Evolutionary conservation across 192 early-diverging fungal genomes (phyloP).

Genomic region (Gigaspora rosea): DNA sequence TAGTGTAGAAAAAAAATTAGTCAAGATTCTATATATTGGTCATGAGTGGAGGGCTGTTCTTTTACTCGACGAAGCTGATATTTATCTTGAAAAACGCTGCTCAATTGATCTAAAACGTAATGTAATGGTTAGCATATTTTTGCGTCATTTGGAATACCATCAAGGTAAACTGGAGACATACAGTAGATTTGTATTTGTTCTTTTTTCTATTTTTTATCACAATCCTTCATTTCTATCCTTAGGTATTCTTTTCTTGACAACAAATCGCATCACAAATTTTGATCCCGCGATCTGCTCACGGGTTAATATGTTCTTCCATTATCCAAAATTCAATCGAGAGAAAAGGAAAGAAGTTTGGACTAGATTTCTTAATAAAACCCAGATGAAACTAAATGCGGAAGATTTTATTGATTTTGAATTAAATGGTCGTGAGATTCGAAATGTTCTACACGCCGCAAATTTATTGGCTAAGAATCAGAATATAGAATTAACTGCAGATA

Average conservation of each 20-base stretch:
- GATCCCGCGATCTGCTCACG: constrained; percentile 58
- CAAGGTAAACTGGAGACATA: constrained; percentile 1
- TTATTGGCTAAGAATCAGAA: background rate
- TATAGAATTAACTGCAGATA: background rate
- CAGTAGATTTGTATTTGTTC: background rate
- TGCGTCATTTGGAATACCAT: constrained; percentile 61
- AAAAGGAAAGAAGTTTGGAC: constrained; percentile 54
- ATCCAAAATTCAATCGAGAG: constrained; percentile 42
- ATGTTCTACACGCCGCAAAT: background rate
- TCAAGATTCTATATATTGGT: constrained; percentile 51
- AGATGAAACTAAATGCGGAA: background rate
- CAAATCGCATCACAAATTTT: constrained; percentile 57
- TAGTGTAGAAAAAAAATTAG: constrained; percentile 49
- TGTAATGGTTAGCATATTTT: constrained; percentile 59
- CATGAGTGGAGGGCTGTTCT: constrained; percentile 54
- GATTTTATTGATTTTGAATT: constrained; percentile 15
- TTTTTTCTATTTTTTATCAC: background rate
- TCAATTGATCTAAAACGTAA: constrained; percentile 50
- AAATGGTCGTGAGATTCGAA: constrained; percentile 24
- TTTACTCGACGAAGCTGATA: constrained; percentile 62
- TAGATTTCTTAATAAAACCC: constrained; percentile 41
- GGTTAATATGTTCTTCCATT: constrained; percentile 54
- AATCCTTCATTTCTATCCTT: background rate
- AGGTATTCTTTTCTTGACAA: constrained; percentile 65
- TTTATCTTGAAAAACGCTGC: constrained; percentile 57